These are phyloP conservation scores for Mycothermus thermophilus DNA, from an alignment of 495 filamentous ascomycete species.

Conservation along the genomic window DNA sequence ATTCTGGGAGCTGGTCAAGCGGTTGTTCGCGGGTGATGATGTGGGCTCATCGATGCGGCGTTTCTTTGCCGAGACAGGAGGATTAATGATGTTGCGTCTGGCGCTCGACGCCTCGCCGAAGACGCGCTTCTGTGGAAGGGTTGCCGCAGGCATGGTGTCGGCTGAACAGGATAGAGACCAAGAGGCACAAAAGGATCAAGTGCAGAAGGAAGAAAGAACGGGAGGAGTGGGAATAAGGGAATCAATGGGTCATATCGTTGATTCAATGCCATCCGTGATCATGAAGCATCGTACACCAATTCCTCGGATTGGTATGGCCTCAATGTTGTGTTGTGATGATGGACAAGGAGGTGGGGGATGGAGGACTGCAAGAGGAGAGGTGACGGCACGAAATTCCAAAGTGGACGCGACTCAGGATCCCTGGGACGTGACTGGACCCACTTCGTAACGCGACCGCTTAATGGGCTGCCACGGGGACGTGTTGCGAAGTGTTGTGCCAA, in stretches of 20 bases:
- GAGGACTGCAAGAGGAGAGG: background rate
- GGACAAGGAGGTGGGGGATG: too few species aligned
- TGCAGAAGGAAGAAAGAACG: too few species aligned
- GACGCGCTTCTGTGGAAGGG: constrained; percentile 40
- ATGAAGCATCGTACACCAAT: background rate
- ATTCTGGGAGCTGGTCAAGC: constrained; percentile 46
- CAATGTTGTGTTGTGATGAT: background rate
- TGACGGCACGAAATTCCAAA: constrained; percentile 7
- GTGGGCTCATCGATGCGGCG: constrained; percentile 51
- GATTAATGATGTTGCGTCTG: constrained; percentile 30
- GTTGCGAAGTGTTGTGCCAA: background rate
- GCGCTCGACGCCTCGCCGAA: constrained; percentile 37
- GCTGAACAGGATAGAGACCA: background rate
- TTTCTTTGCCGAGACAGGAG: constrained; percentile 46
- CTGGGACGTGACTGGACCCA: constrained; percentile 22
- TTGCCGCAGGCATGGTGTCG: constrained; percentile 25
- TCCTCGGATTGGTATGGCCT: background rate
- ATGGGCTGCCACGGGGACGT: constrained; percentile 10
- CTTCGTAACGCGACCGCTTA: constrained; percentile 17
- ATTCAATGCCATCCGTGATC: background rate
- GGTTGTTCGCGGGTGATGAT: constrained; percentile 37
- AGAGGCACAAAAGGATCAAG: too few species aligned
- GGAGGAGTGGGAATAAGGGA: background rate
- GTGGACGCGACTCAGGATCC: constrained; percentile 16
- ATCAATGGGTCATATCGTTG: constrained; percentile 2